Evolutionary conservation across 192 early-diverging fungal species (phyloP).

Genomic region (Backusella westeae): DNA sequence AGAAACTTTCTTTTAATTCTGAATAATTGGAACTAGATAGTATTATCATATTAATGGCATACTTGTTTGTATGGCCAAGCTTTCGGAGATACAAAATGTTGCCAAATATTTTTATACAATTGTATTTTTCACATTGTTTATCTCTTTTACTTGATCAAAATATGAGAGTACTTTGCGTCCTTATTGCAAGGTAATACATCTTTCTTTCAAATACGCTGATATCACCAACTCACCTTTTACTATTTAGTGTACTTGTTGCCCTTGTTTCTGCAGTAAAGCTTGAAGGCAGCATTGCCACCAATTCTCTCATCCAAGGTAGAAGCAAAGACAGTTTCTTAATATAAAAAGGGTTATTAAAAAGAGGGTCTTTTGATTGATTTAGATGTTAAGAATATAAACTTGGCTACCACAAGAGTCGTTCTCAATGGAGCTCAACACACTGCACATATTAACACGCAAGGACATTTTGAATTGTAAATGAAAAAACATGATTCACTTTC

Average conservation of each 20-base stretch:
- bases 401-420: not conserved
- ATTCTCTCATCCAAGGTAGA: constrained; percentile 11
- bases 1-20: no score
- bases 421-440: constrained; percentile 12
- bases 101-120: no score
- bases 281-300: constrained; percentile 3
- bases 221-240: not conserved
- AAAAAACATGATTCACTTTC: not conserved
- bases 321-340: not conserved
- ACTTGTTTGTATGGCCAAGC: no score
- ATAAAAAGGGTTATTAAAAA: no score
- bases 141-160: not conserved
- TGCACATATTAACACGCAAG: not conserved
- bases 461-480: constrained; percentile 11
- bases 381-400: not conserved
- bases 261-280: not conserved
- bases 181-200: not conserved
- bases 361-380: not conserved
- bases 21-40: no score
- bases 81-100: no score
- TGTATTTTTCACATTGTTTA: not conserved
- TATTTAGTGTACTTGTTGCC: not conserved
- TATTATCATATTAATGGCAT: no score
- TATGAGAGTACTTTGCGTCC: constrained; percentile 3
- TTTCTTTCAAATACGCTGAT: not conserved